Percentiles rank a stretch among this genome's conserved stretches.
Conservation (phyloP, 495 filamentous ascomycete species). For the Emericellopsis terricola region DNA sequence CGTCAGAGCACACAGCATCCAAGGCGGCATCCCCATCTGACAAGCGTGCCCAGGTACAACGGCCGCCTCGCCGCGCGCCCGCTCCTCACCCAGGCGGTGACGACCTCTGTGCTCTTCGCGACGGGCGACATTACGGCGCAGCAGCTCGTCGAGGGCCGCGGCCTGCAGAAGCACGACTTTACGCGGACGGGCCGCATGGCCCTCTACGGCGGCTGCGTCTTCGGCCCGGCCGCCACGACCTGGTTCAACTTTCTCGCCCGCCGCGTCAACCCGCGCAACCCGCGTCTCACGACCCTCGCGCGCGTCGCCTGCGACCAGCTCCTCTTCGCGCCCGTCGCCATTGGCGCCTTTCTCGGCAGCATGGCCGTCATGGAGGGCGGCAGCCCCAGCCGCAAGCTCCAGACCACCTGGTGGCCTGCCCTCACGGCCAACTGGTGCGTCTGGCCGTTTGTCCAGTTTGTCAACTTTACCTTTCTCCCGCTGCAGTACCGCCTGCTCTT, state of each 20-base stretch:
- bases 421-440: conserved; percentile 77
- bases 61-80: conserved; percentile 62
- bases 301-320: conserved; percentile 71
- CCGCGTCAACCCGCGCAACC: conserved; percentile 42
- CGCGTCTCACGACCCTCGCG: conserved; percentile 54
- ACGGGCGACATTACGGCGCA: conserved; percentile 87
- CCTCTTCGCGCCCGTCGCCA: conserved; percentile 69
- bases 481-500: conserved; percentile 71
- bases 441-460: conserved; percentile 80
- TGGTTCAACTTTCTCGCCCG: conserved; percentile 69
- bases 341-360: conserved; percentile 63
- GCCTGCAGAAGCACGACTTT: conserved; percentile 62
- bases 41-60: conserved; percentile 84
- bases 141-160: conserved; percentile 73
- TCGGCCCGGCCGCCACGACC: conserved; percentile 75
- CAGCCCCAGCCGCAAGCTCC: conserved; percentile 50
- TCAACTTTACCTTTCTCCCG: conserved; percentile 85
- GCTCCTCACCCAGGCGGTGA: conserved; percentile 74
- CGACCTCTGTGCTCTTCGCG: conserved; percentile 76
- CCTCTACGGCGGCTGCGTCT: conserved; percentile 78
- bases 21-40: not conserved
- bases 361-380: conserved; percentile 81
- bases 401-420: conserved; percentile 44
- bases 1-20: too few relatives aligned
- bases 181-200: conserved; percentile 78